These are phyloP conservation scores for Mucor racemosus DNA, from an alignment of 371 early-diverging fungal species.

Conservation along the genomic window DNA sequence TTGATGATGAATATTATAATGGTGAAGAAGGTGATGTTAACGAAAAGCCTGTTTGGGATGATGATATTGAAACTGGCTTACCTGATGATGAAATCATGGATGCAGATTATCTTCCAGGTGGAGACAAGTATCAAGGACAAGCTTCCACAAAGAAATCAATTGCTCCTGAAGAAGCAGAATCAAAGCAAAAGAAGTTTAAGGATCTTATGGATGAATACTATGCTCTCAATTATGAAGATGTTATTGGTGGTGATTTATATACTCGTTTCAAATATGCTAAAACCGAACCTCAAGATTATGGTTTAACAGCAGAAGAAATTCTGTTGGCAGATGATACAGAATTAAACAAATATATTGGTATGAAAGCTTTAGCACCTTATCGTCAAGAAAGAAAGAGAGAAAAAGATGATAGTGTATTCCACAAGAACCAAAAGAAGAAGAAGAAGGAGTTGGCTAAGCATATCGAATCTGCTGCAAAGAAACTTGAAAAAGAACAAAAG, in stretches of 20 bases:
- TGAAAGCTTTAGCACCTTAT: conserved; percentile 86
- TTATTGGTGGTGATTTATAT: conserved; percentile 86
- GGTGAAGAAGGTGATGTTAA: conserved; percentile 40
- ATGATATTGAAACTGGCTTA: conserved; percentile 65
- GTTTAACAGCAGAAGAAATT: conserved; percentile 83
- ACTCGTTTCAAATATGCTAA: conserved; percentile 91
- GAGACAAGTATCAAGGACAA: conserved; percentile 41
- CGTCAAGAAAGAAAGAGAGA: conserved; percentile 14
- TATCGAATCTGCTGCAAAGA: conserved; percentile 10
- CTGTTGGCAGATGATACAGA: conserved; percentile 89
- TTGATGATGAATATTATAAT: conserved; percentile 75
- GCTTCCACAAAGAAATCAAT: background rate
- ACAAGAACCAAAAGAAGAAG: conserved; percentile 13
- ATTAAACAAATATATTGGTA: conserved; percentile 81
- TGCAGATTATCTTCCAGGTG: conserved; percentile 85
- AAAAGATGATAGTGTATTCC: conserved; percentile 11
- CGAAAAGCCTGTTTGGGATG: conserved; percentile 75
- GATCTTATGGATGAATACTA: conserved; percentile 89
- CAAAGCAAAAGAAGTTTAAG: conserved; percentile 40
- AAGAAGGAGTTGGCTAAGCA: conserved; percentile 27
- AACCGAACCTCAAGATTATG: conserved; percentile 76
- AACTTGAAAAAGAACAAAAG: conserved; percentile 7
- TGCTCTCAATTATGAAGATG: conserved; percentile 92
- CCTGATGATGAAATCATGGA: conserved; percentile 80
- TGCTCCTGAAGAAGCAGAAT: conserved; percentile 11